Evolutionary conservation across 495 filamentous ascomycete species (phyloP).

Genomic region (Neurospora terricola): DNA sequence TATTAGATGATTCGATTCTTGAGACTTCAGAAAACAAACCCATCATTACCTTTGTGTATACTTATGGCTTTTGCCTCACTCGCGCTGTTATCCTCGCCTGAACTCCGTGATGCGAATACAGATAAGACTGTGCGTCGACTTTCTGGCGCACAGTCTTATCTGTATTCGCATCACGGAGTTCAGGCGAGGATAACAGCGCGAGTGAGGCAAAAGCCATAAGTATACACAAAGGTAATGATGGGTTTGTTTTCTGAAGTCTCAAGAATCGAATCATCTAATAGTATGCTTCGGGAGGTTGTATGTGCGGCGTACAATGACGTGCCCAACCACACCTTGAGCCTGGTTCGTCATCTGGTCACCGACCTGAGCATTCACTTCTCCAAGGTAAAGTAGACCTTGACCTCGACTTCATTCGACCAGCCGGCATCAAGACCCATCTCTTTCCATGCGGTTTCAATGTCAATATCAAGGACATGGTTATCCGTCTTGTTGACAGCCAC

Average conservation of each 20-base stretch:
- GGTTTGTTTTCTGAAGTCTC: background rate
- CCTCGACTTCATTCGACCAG: constrained; percentile 75
- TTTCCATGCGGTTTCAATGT: constrained; percentile 70
- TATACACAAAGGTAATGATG: background rate
- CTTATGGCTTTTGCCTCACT: background rate
- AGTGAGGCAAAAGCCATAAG: background rate
- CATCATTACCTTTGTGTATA: background rate
- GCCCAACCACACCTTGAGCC: background rate
- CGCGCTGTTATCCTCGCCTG: background rate
- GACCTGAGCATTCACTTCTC: constrained; percentile 1
- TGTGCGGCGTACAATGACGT: background rate
- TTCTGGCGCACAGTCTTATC: background rate
- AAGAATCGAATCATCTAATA: background rate
- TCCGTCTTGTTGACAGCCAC: constrained; percentile 48
- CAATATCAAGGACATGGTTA: constrained; percentile 59
- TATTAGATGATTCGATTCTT: background rate
- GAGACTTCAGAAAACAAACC: background rate
- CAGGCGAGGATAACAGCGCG: background rate
- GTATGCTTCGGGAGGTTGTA: background rate
- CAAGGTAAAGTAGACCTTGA: constrained; percentile 51
- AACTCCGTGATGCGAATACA: background rate
- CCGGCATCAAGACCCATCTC: constrained; percentile 58
- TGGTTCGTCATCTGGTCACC: background rate
- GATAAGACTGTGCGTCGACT: background rate
- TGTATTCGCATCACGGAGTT: background rate